Percentiles rank a stretch among this genome's conserved stretches.
Evolutionary conservation across 306 rosid genomes (phyloP).

Genomic region (Luffa acutangula): DNA sequence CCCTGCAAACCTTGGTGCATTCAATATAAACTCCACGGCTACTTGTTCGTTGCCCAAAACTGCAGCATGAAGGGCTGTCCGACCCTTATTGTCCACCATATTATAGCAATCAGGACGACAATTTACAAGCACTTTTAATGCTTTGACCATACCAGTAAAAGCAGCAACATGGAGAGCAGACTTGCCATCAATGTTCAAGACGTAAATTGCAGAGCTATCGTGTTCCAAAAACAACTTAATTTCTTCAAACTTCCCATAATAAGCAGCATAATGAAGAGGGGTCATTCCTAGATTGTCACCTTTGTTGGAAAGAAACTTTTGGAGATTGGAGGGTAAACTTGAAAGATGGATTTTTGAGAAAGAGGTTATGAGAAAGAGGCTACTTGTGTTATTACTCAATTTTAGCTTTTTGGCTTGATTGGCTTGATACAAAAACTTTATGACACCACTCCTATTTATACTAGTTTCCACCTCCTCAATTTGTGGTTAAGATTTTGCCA

Average conservation of each 20-base stretch:
- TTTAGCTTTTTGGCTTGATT: too few relatives aligned
- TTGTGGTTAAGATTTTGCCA: too few relatives aligned
- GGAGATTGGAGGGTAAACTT: too few relatives aligned
- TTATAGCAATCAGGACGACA: not conserved
- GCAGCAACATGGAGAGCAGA: not conserved
- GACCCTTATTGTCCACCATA: not conserved
- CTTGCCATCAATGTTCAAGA: not conserved
- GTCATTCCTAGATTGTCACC: not conserved
- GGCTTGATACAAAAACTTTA: too few relatives aligned
- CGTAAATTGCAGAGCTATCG: not conserved
- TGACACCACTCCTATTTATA: too few relatives aligned
- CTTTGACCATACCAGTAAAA: not conserved
- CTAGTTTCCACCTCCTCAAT: too few relatives aligned
- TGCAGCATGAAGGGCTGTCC: constrained; percentile 1
- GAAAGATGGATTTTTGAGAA: too few relatives aligned
- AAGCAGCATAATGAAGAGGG: not conserved
- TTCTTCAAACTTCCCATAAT: not conserved
- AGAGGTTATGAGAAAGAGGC: too few relatives aligned
- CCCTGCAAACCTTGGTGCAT: not conserved
- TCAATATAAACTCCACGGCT: not conserved
- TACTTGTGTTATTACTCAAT: too few relatives aligned
- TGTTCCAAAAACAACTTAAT: not conserved
- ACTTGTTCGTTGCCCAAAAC: not conserved
- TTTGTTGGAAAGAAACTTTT: too few relatives aligned
- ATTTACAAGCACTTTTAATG: not conserved